phyloP scores from a whole-genome alignment of 176 grass and related monocot genomes.

The Themeda triandra region DNA sequence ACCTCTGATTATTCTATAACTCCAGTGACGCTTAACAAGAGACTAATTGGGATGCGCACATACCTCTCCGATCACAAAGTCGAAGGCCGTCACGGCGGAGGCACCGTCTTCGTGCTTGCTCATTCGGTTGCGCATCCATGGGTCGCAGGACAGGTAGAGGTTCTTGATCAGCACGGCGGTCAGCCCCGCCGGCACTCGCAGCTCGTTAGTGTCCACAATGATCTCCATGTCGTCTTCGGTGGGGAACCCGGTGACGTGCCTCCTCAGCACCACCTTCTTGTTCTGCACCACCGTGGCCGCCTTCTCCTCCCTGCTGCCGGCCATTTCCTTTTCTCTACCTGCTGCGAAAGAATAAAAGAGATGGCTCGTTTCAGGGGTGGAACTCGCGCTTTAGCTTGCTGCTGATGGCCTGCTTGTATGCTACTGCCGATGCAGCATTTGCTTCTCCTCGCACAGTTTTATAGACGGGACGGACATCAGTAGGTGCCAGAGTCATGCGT shows the following conservation, averaged over 20 bases:
- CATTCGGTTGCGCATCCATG: slow-evolving; percentile 37
- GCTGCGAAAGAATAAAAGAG: too few species aligned
- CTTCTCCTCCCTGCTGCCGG: background rate
- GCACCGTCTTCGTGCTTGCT: background rate
- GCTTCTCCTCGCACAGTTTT: too few species aligned
- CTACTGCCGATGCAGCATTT: too few species aligned
- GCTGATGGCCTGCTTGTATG: too few species aligned
- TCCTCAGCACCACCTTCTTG: slow-evolving; percentile 27
- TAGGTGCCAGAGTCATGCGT: too few species aligned
- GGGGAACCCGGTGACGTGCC: slow-evolving; percentile 24
- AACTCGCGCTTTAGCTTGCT: too few species aligned
- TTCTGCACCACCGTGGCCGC: background rate
- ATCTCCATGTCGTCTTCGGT: slow-evolving; percentile 38
- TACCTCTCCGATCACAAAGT: slow-evolving; percentile 7
- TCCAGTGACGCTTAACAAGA: background rate
- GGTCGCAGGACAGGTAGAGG: slow-evolving; percentile 49
- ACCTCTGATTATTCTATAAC: background rate
- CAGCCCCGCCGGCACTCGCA: background rate
- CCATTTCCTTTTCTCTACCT: background rate
- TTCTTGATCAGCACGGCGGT: slow-evolving; percentile 38
- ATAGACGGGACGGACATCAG: too few species aligned
- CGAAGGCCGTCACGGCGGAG: background rate
- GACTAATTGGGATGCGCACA: too few species aligned
- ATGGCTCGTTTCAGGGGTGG: too few species aligned
- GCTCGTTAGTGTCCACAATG: background rate